Evolutionary conservation across 306 rosid species (phyloP), one percentile per base, ranked within the genome.

Genomic region (Cyclanthera cordifolia): DNA sequence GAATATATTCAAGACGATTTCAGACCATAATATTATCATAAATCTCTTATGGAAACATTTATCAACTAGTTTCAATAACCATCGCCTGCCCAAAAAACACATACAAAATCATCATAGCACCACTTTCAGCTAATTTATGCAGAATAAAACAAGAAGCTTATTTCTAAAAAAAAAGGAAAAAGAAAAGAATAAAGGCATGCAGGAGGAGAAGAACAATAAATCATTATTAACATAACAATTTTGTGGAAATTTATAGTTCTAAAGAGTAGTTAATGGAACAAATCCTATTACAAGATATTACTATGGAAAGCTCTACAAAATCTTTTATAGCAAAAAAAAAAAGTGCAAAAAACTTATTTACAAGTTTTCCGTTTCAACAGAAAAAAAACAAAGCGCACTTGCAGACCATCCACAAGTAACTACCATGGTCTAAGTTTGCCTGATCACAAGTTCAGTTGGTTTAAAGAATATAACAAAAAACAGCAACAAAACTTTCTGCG

Each of bases 91-190:
- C 67, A 59, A 59, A 59, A 59, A 34, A 59, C 5, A 47, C 46
- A n/a, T 34, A 16, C 46, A 37, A 19, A 27, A 37, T 17, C 27
- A 37, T 2, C 67, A 61, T 61, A 10, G 49, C 48, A 39, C 28
- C 10, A 64, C 69, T 64, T 63, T 6, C 51, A 63, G 52, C 50
- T 41, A 27, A 63, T 63, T 23, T 41, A 63, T 16, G 21, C 65
- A 30, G 46, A 58, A 28, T 58, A 23, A 30, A 30, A 58, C 45
- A 15, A 27, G 41, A 30, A 58, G 6, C 46, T 58, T 30, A 30
- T 30, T 30, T 58, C 65, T 16, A 5, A 48, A 30, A 16, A 57
- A 30, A n/a, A 34, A 6, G 1, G 8, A 37, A 37, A 34, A 34
- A 37, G 10, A 58, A 4, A n/a, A 6, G 46, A 28, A 28, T 6